Conservation (phyloP, 768 basidiomycete genomes). For the Lanmaoa rubissima region DNA sequence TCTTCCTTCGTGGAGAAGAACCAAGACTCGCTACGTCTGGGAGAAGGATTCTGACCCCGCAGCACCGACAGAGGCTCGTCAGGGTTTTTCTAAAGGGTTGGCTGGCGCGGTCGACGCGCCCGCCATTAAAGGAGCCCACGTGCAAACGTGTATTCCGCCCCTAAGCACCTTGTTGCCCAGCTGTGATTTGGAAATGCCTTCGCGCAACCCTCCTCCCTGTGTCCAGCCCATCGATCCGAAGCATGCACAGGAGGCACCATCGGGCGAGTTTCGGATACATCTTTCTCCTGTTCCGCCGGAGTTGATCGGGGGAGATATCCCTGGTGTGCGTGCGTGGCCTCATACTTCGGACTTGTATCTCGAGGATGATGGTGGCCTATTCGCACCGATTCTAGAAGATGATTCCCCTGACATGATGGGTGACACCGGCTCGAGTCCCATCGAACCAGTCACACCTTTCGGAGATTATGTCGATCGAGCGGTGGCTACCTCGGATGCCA, state of each 20-base stretch:
- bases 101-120: slow-evolving; percentile 71
- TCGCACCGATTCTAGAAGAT: slow-evolving; percentile 65
- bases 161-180: slow-evolving; percentile 29
- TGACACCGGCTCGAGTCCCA: slow-evolving; percentile 62
- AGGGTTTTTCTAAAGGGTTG: slow-evolving; percentile 76
- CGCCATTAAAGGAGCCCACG: slow-evolving; percentile 83
- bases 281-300: slow-evolving; percentile 13
- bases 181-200: slow-evolving; percentile 14
- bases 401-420: slow-evolving; percentile 55
- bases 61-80: slow-evolving; percentile 26
- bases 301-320: slow-evolving; percentile 2
- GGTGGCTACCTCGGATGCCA: slow-evolving; percentile 44
- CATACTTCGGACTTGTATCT: slow-evolving; percentile 16
- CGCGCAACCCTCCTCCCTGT: slow-evolving; percentile 27
- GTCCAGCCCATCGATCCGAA: slow-evolving; percentile 20
- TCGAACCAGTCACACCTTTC: slow-evolving; percentile 76
- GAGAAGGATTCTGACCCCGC: slow-evolving; percentile 45
- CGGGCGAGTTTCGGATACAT: not conserved
- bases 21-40: slow-evolving; percentile 65
- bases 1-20: slow-evolving; percentile 68
- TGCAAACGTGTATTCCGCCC: slow-evolving; percentile 87
- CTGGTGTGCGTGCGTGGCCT: slow-evolving; percentile 16
- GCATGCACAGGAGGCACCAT: not conserved
- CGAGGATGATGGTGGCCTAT: slow-evolving; percentile 38
- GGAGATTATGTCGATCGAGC: slow-evolving; percentile 74